Evolutionary conservation across 2,329 filamentous ascomycete genomes (phyloP).

Genomic region (Colletotrichum zoysiae): DNA sequence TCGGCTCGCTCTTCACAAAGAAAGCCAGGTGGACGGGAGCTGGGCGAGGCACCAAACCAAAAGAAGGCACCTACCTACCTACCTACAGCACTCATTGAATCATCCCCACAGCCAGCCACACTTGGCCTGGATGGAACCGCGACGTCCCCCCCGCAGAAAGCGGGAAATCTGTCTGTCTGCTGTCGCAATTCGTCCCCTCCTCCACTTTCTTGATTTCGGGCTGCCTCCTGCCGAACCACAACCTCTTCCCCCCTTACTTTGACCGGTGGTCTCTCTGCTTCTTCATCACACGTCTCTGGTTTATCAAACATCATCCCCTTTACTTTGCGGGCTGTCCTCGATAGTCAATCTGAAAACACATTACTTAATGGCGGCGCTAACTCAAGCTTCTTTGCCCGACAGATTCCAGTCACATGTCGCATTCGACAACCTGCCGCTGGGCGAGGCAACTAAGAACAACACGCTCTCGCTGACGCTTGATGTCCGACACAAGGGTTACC

Average conservation of each 20-base stretch:
- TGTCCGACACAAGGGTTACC: conserved; percentile 87
- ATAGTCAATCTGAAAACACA: background rate
- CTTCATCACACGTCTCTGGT: conserved; percentile 8
- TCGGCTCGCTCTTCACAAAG: conserved; percentile 24
- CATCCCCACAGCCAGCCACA: conserved; percentile 39
- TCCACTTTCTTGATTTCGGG: conserved; percentile 18
- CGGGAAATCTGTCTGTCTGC: conserved; percentile 23
- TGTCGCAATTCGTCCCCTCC: conserved; percentile 23
- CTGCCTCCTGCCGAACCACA: conserved; percentile 30
- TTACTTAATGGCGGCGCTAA: conserved; percentile 60
- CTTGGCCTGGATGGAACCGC: conserved; percentile 20
- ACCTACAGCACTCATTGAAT: conserved; percentile 8
- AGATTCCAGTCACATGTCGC: conserved; percentile 72
- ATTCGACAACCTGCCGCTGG: conserved; percentile 70
- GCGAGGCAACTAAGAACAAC: conserved; percentile 70
- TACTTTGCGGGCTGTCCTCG: background rate
- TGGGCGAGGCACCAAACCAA: conserved; percentile 1
- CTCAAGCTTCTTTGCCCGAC: conserved; percentile 49
- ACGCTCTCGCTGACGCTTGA: conserved; percentile 82
- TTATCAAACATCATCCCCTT: too few relatives aligned
- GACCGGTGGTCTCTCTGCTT: conserved; percentile 34
- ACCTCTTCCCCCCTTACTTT: conserved; percentile 4
- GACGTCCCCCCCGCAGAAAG: conserved; percentile 19
- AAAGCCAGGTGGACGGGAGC: conserved; percentile 1
- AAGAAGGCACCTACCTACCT: conserved; percentile 29